Conservation (phyloP, 2,329 filamentous ascomycete genomes). For the Hypoxylon sp. region DNA sequence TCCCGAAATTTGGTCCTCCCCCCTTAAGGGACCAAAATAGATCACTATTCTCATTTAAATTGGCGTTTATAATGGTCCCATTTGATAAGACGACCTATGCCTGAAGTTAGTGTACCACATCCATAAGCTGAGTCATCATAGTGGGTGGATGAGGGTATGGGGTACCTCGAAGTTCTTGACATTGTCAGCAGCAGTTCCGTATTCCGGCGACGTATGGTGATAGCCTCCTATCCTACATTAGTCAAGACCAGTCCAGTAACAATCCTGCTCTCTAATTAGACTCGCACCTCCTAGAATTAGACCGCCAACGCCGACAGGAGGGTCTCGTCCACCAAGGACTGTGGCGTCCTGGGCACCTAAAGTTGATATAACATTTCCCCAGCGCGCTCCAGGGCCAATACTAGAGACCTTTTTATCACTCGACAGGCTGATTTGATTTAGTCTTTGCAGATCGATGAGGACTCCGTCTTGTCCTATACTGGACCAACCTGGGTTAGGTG, state of each 20-base stretch:
- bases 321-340: constrained; percentile 44
- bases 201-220: constrained; percentile 37
- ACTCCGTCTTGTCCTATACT: constrained; percentile 37
- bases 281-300: constrained; percentile 52
- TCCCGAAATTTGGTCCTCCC: constrained; percentile 64
- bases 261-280: neutral
- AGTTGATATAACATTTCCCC: constrained; percentile 42
- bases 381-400: constrained; percentile 52
- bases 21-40: constrained; percentile 65
- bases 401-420: constrained; percentile 46
- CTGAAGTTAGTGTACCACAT: neutral
- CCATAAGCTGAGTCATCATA: neutral
- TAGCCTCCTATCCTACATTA: constrained; percentile 45
- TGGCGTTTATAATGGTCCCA: constrained; percentile 61
- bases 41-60: constrained; percentile 56
- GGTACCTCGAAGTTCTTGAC: constrained; percentile 56
- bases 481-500: constrained; percentile 43
- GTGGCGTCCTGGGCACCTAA: constrained; percentile 32
- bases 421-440: constrained; percentile 44
- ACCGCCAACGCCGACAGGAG: constrained; percentile 48
- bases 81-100: constrained; percentile 61
- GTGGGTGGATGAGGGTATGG: neutral
- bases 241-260: neutral
- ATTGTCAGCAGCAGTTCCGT: constrained; percentile 62
- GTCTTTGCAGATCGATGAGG: constrained; percentile 46